Evolutionary conservation across 2,329 filamentous ascomycete genomes (phyloP).

Genomic region (Scytalidium sp.): DNA sequence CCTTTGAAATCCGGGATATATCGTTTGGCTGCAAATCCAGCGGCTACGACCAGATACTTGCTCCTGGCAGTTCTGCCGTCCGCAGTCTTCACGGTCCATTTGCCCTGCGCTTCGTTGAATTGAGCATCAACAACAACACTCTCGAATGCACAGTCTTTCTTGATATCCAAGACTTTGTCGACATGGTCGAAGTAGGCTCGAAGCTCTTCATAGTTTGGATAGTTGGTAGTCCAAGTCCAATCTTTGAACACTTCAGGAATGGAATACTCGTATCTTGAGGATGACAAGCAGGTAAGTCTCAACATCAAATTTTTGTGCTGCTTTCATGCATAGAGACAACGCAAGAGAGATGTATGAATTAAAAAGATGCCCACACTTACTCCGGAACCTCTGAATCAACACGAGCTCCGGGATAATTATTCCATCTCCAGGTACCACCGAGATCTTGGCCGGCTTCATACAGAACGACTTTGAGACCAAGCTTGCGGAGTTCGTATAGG

Average conservation of each 20-base stretch:
- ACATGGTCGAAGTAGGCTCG: constrained; percentile 44
- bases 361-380: constrained; percentile 4
- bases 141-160: constrained; percentile 37
- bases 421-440: constrained; percentile 49
- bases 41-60: constrained; percentile 19
- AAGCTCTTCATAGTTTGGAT: constrained; percentile 37
- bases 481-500: constrained; percentile 40
- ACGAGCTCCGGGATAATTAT: constrained; percentile 19
- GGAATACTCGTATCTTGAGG: constrained; percentile 28
- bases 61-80: constrained; percentile 26
- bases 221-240: constrained; percentile 42
- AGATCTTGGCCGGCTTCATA: constrained; percentile 50
- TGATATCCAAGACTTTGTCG: constrained; percentile 39
- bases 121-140: constrained; percentile 35
- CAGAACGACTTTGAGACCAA: constrained; percentile 44
- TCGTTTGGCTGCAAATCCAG: constrained; percentile 22
- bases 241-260: constrained; percentile 37
- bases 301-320: constrained; percentile 17
- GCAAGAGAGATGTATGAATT: no score
- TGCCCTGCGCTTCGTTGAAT: constrained; percentile 32
- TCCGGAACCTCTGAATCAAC: constrained; percentile 16
- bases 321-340: no score
- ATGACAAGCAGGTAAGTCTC: constrained; percentile 40
- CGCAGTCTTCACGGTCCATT: constrained; percentile 38
- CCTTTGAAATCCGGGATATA: constrained; percentile 20